phyloP scores from a whole-genome alignment of 75 land plant genomes.

The Larix kaempferi region DNA sequence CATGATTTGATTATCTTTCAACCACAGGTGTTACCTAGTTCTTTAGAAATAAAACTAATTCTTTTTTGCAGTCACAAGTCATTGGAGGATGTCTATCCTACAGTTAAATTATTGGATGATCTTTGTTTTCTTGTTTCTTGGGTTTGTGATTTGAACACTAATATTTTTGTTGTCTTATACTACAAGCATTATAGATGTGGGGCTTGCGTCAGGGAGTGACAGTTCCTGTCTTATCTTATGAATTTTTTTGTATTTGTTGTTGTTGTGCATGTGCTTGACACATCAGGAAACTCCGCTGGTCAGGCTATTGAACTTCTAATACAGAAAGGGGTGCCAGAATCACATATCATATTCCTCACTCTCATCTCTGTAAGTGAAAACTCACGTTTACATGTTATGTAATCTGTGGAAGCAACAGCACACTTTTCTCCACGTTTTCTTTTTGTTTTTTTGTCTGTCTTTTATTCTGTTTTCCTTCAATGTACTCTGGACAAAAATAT shows the following conservation, averaged over 20 bases:
- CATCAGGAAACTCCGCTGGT: slow-evolving; percentile 37
- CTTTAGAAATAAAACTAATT: not conserved
- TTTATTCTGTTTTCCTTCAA: too few species aligned
- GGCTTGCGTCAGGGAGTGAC: not conserved
- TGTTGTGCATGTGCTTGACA: not conserved
- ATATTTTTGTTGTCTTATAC: not conserved
- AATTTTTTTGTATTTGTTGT: not conserved
- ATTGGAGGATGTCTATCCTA: not conserved
- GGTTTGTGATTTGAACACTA: not conserved
- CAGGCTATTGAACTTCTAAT: slow-evolving; percentile 49
- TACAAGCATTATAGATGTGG: not conserved
- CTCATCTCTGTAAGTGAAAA: slow-evolving; percentile 35
- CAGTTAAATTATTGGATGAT: not conserved
- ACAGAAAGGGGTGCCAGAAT: slow-evolving; percentile 47
- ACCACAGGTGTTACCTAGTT: too few species aligned
- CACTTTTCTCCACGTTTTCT: too few species aligned
- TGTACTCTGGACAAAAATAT: too few species aligned
- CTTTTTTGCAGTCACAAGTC: not conserved
- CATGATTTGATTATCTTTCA: not conserved
- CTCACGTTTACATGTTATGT: too few species aligned
- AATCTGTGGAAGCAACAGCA: too few species aligned
- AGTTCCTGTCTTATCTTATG: not conserved
- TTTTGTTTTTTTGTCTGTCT: too few species aligned
- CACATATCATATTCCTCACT: slow-evolving; percentile 44
- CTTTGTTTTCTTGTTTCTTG: not conserved